Conservation (phyloP, 139 green algal genomes). For the Eudorina sp. region DNA sequence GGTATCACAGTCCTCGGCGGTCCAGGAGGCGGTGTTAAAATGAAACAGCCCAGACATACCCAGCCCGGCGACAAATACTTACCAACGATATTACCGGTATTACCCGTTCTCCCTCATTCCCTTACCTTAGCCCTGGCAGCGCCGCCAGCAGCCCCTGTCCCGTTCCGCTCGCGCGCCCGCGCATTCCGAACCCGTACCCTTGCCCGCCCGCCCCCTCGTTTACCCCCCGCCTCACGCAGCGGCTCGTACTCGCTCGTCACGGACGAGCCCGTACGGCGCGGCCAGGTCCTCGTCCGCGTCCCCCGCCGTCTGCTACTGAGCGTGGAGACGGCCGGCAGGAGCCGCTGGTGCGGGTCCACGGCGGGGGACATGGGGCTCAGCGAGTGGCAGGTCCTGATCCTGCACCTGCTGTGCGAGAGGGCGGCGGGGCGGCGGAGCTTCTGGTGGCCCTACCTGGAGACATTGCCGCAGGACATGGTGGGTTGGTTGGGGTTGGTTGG, state of each 20-base stretch:
- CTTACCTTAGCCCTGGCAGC: no score
- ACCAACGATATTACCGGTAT: no score
- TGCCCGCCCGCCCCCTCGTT: no score
- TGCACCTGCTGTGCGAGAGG: conserved; percentile 74
- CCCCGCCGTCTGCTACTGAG: conserved; percentile 61
- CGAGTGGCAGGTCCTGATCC: conserved; percentile 59
- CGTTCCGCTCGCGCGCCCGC: no score
- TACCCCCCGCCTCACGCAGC: neutral
- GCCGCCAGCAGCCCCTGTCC: no score
- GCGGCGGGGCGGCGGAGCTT: conserved; percentile 51
- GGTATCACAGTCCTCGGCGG: no score
- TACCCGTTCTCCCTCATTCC: no score
- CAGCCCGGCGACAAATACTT: no score
- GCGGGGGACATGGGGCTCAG: neutral
- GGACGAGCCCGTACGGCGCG: conserved; percentile 41
- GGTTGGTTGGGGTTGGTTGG: no score
- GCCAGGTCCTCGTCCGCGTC: conserved; percentile 60
- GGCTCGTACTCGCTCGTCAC: conserved; percentile 54
- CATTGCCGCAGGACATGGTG: conserved; percentile 66
- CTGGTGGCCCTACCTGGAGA: conserved; percentile 68
- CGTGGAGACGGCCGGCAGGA: conserved; percentile 22
- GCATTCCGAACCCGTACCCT: no score
- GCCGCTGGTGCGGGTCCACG: neutral
- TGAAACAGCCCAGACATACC: no score
- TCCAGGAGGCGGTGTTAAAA: no score